These are phyloP conservation scores for Hippophae tibetana DNA, from an alignment of 306 rosid species.

Conservation along the genomic window DNA sequence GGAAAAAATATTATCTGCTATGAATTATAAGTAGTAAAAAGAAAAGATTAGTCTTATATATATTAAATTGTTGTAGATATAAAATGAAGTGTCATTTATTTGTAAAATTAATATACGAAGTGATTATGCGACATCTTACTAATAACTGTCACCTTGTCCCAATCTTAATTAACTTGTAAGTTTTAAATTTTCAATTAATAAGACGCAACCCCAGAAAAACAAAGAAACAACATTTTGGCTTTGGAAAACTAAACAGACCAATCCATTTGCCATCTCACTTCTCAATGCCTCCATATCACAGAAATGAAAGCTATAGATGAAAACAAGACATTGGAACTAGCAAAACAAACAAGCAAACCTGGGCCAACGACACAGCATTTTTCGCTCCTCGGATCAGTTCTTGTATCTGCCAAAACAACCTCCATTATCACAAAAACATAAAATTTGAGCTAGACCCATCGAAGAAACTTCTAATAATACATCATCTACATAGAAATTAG, in stretches of 20 bases:
- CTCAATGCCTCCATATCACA: constrained; percentile 16
- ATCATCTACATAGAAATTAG: constrained; percentile 7
- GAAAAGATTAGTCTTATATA: too few relatives aligned
- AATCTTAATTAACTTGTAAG: neutral
- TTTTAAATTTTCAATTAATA: too few relatives aligned
- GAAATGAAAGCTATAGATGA: constrained; percentile 2
- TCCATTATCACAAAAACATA: constrained; percentile 9
- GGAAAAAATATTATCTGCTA: too few relatives aligned
- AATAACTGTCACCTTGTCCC: neutral
- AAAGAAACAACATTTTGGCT: constrained; percentile 11
- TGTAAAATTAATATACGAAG: too few relatives aligned
- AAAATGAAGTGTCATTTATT: too few relatives aligned
- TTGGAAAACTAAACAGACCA: constrained; percentile 6
- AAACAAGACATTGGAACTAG: constrained; percentile 12
- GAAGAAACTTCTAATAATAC: neutral
- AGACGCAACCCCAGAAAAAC: constrained; percentile 5
- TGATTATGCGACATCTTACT: too few relatives aligned
- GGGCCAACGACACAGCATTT: constrained; percentile 46
- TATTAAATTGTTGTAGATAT: too few relatives aligned
- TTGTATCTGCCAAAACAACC: constrained; percentile 39
- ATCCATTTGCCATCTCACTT: constrained; percentile 7
- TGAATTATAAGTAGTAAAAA: too few relatives aligned
- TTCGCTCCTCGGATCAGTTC: constrained; percentile 33
- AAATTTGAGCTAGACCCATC: neutral
- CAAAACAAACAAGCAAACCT: constrained; percentile 27